Evolutionary conservation across 2,329 filamentous ascomycete species (phyloP).

Genomic region (Cladosporium oxysporum): DNA sequence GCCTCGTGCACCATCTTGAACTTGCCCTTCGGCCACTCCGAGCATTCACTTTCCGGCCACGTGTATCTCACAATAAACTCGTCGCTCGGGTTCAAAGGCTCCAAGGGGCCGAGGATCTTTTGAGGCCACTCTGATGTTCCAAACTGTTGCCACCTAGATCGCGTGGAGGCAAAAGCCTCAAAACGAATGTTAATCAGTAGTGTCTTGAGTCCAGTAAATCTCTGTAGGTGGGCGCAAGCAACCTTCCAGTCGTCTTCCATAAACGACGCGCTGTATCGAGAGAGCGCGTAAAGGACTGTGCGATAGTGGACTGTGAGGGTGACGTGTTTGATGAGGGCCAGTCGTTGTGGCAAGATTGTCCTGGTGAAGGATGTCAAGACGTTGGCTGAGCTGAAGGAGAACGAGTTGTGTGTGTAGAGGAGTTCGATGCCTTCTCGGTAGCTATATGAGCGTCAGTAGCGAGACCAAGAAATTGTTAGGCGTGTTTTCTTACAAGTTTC

Average conservation of each 20-base stretch:
- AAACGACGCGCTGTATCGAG: not conserved
- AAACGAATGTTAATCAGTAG: not conserved
- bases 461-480: not conserved
- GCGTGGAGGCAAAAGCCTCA: not conserved
- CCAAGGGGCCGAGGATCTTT: not conserved
- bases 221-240: not conserved
- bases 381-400: not conserved
- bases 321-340: not conserved
- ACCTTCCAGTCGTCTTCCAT: not conserved
- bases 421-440: conserved; percentile 3
- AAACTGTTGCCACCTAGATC: not conserved
- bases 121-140: not conserved
- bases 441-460: not conserved
- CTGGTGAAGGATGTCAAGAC: conserved; percentile 1
- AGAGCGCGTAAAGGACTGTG: not conserved
- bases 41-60: not conserved
- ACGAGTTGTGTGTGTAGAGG: not conserved
- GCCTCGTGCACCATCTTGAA: not conserved
- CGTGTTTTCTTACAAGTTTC: not conserved
- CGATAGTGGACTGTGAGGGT: not conserved
- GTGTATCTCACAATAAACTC: not conserved
- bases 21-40: not conserved
- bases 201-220: conserved; percentile 3
- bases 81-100: not conserved
- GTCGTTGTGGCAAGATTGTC: not conserved